Conservation (phyloP, 176 grass and related monocot genomes). For the Carex pumila region DNA sequence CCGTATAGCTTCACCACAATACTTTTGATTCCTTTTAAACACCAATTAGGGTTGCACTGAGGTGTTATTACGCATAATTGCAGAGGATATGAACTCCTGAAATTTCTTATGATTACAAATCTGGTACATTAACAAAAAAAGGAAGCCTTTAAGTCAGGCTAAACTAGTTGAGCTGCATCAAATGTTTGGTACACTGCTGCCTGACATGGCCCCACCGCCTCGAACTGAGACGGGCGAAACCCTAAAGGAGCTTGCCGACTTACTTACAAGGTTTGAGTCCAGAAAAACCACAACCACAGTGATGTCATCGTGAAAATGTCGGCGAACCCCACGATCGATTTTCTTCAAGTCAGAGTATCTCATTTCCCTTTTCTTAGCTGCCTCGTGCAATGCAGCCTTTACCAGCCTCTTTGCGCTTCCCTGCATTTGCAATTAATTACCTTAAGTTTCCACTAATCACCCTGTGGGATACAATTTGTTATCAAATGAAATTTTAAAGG, state of each 20-base stretch:
- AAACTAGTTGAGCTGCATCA: constrained; percentile 13
- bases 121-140: constrained; percentile 19
- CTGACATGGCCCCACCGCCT: constrained; percentile 13
- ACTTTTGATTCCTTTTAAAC: background rate
- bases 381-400: constrained; percentile 40
- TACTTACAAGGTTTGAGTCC: constrained; percentile 26
- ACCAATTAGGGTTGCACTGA: background rate
- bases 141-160: background rate
- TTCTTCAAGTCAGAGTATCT: constrained; percentile 36
- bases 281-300: constrained; percentile 47
- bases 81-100: constrained; percentile 9
- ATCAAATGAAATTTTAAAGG: background rate
- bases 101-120: constrained; percentile 26
- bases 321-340: constrained; percentile 27
- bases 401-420: constrained; percentile 41
- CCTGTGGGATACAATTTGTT: background rate
- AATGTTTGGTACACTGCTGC: background rate
- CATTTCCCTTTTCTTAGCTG: constrained; percentile 51
- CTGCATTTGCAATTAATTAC: constrained; percentile 22
- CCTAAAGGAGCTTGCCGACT: constrained; percentile 8
- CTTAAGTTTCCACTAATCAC: background rate
- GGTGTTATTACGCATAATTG: constrained; percentile 5
- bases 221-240: constrained; percentile 12
- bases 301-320: constrained; percentile 50
- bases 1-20: background rate